These are phyloP conservation scores for Toxicodendron radicans DNA, from an alignment of 345 rosid species.

Conservation along the genomic window DNA sequence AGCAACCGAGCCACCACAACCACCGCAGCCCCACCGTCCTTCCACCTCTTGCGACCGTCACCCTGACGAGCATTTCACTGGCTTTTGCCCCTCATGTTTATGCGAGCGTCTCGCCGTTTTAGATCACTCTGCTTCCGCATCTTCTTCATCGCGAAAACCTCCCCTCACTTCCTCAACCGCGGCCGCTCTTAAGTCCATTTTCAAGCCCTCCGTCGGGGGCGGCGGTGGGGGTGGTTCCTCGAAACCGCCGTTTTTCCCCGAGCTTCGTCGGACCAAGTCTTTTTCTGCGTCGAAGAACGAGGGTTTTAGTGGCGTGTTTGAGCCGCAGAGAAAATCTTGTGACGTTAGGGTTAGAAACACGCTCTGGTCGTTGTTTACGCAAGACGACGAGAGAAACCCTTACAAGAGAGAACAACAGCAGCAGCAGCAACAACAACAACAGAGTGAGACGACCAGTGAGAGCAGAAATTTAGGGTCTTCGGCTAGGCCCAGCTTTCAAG, in stretches of 20 bases:
- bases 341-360: slow-evolving; percentile 90
- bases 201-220: slow-evolving; percentile 37
- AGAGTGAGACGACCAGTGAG: slow-evolving; percentile 34
- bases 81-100: slow-evolving; percentile 96
- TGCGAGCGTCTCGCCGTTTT: slow-evolving; percentile 88
- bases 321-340: slow-evolving; percentile 97
- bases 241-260: slow-evolving; percentile 55
- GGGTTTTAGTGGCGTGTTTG: slow-evolving; percentile 73
- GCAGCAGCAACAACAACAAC: neutral
- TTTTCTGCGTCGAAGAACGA: slow-evolving; percentile 94
- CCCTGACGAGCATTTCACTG: slow-evolving; percentile 85
- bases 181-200: slow-evolving; percentile 62
- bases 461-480: slow-evolving; percentile 38
- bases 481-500: slow-evolving; percentile 49
- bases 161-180: slow-evolving; percentile 52
- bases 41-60: slow-evolving; percentile 87
- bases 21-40: slow-evolving; percentile 79
- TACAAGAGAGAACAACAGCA: slow-evolving; percentile 20
- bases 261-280: slow-evolving; percentile 90
- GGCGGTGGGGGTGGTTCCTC: slow-evolving; percentile 11
- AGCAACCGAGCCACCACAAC: slow-evolving; percentile 61
- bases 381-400: slow-evolving; percentile 59
- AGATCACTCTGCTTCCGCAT: slow-evolving; percentile 43
- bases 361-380: slow-evolving; percentile 71
- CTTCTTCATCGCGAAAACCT: slow-evolving; percentile 65